phyloP scores from a whole-genome alignment of 768 basidiomycete species.

The Panaeolus cyanescens region DNA sequence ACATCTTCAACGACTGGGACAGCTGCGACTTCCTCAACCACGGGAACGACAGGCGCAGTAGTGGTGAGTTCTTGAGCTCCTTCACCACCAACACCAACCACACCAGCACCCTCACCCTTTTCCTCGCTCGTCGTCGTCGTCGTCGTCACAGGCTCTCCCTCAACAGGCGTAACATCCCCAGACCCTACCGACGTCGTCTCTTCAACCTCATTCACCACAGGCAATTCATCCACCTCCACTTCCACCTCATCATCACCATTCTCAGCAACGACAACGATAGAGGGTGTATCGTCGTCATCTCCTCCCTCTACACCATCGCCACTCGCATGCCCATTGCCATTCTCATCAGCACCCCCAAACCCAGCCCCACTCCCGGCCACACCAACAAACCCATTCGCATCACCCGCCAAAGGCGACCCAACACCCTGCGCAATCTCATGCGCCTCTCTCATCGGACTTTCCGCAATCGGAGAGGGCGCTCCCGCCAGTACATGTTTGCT shows the following conservation, averaged over 20 bases:
- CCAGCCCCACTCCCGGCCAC: no score
- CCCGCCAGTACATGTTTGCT: background rate
- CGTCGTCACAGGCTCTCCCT: background rate
- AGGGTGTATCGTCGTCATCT: no score
- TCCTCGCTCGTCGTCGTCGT: no score
- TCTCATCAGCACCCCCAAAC: no score
- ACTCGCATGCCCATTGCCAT: background rate
- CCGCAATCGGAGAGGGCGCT: background rate
- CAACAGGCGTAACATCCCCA: background rate
- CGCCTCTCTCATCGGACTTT: background rate
- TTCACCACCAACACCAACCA: no score
- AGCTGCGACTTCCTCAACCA: background rate
- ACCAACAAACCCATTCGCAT: no score
- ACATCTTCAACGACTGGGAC: background rate
- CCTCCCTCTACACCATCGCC: background rate
- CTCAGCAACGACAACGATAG: background rate
- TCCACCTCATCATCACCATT: background rate
- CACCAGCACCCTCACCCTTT: background rate
- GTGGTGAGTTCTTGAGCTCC: no score
- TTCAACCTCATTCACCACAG: background rate
- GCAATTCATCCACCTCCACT: background rate
- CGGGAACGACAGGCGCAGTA: background rate
- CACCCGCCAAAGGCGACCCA: background rate
- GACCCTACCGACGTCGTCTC: background rate
- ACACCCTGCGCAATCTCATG: background rate